phyloP scores from a whole-genome alignment of 805 yeast species.

The Ogataea neopini region DNA sequence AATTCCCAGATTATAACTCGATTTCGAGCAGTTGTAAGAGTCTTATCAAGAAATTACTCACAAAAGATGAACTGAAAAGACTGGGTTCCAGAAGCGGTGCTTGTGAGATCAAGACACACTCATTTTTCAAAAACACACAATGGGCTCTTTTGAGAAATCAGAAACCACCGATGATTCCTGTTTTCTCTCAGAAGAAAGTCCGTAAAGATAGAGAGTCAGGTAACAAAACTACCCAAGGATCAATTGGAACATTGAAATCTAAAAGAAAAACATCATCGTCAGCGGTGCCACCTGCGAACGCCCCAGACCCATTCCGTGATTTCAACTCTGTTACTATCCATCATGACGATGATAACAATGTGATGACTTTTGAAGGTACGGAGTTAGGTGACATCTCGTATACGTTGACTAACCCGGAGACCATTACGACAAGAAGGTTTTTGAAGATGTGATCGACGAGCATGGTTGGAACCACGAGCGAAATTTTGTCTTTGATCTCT shows the following conservation, averaged over 20 bases:
- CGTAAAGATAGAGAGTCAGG: constrained; percentile 20
- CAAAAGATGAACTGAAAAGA: constrained; percentile 86
- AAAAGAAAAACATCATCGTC: constrained; percentile 35
- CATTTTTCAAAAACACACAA: constrained; percentile 86
- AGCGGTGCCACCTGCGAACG: constrained; percentile 18
- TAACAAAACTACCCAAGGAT: constrained; percentile 24
- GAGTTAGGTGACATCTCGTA: constrained; percentile 58
- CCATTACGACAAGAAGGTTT: constrained; percentile 30
- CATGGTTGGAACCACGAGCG: too few relatives aligned
- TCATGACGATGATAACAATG: constrained; percentile 57
- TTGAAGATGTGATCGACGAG: constrained; percentile 30
- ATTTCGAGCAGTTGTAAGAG: constrained; percentile 76
- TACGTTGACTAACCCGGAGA: constrained; percentile 45
- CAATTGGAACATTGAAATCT: constrained; percentile 47
- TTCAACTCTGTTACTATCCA: constrained; percentile 86
- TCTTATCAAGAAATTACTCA: constrained; percentile 75
- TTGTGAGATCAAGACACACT: constrained; percentile 87
- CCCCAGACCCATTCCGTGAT: constrained; percentile 74
- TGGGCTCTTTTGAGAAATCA: constrained; percentile 95
- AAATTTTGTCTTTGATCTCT: too few relatives aligned
- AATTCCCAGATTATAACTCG: constrained; percentile 60
- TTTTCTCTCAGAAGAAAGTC: constrained; percentile 40
- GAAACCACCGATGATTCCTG: constrained; percentile 95
- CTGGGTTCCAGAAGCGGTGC: constrained; percentile 94
- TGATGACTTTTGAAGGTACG: constrained; percentile 47